phyloP scores from a whole-genome alignment of 1,284 basidiomycete genomes.

The Rhodotorula sp. region DNA sequence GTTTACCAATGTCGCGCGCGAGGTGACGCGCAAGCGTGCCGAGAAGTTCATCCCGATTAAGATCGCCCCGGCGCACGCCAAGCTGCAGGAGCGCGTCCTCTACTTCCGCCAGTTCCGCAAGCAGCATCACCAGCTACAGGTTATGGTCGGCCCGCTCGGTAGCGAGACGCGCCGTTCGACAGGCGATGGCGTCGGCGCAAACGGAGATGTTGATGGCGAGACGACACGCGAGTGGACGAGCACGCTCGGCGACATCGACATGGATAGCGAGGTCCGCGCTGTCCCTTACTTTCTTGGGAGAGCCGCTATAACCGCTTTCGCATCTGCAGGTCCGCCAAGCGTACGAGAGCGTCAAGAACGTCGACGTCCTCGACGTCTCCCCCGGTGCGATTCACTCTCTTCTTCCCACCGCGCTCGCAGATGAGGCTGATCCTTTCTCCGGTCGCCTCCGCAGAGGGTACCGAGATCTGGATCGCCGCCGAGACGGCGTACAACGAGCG shows the following conservation, averaged over 20 bases:
- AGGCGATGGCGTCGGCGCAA: background rate
- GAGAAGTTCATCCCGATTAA: conserved; percentile 99
- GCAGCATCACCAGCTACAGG: conserved; percentile 94
- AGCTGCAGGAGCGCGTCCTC: conserved; percentile 81
- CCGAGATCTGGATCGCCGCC: conserved; percentile 96
- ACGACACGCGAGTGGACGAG: conserved; percentile 44
- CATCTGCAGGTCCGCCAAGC: conserved; percentile 39
- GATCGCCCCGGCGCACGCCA: conserved; percentile 84
- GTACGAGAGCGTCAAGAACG: conserved; percentile 92
- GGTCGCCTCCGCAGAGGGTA: conserved; percentile 68
- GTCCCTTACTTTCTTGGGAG: background rate
- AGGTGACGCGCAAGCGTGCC: conserved; percentile 84
- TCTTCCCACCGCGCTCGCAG: background rate
- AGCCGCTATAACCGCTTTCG: background rate
- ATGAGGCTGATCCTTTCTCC: background rate
- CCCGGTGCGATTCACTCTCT: conserved; percentile 60
- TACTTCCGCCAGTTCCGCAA: conserved; percentile 93
- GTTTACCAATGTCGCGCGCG: conserved; percentile 94
- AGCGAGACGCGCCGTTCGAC: conserved; percentile 66
- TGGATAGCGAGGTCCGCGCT: conserved; percentile 92
- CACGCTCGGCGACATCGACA: conserved; percentile 69
- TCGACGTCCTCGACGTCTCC: conserved; percentile 93
- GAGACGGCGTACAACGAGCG: conserved; percentile 98
- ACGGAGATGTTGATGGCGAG: conserved; percentile 52
- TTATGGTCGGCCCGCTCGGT: conserved; percentile 90